Evolutionary conservation across 2,329 filamentous ascomycete species (phyloP).

Genomic region (Claviceps sp.): DNA sequence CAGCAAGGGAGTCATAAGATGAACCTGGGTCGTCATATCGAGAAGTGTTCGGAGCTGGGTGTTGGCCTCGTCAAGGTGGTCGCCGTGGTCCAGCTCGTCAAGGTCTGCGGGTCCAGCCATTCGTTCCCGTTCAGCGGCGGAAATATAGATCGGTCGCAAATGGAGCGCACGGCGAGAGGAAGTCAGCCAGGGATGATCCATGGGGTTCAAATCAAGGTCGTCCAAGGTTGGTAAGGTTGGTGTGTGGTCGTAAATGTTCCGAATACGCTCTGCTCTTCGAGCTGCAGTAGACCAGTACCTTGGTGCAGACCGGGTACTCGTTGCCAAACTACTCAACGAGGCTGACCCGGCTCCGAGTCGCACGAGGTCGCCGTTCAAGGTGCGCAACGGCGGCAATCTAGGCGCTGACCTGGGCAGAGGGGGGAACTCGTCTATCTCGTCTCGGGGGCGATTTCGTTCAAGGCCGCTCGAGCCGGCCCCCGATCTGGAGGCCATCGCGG

Average conservation of each 20-base stretch:
- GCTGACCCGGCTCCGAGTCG: conserved; percentile 9
- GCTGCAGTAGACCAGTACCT: conserved; percentile 15
- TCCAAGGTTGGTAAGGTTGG: conserved; percentile 12
- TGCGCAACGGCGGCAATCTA: conserved; percentile 20
- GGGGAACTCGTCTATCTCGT: conserved; percentile 18
- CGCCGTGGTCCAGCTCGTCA: conserved; percentile 25
- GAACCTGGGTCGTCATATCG: conserved; percentile 23
- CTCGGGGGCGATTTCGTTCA: conserved; percentile 17
- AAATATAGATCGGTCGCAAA: conserved; percentile 12
- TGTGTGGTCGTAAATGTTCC: conserved; percentile 18
- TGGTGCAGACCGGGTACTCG: conserved; percentile 3
- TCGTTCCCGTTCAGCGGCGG: neutral
- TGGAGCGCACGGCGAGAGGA: conserved; percentile 13
- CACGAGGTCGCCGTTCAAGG: conserved; percentile 16
- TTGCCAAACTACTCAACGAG: neutral
- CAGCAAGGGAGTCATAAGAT: conserved; percentile 15
- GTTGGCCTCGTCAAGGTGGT: conserved; percentile 29
- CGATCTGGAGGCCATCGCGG: conserved; percentile 20
- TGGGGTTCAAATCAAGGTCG: conserved; percentile 14
- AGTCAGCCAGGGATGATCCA: conserved; percentile 16
- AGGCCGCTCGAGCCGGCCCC: conserved; percentile 18
- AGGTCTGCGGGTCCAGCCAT: conserved; percentile 14
- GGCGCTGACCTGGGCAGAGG: conserved; percentile 15
- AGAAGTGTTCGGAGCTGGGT: conserved; percentile 29
- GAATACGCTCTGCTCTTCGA: conserved; percentile 24